Percentiles rank a stretch among this genome's conserved stretches.
These are phyloP conservation scores for Breviolum minutum DNA, from an alignment of 73 alveolate genomes.

Conservation along the genomic window DNA sequence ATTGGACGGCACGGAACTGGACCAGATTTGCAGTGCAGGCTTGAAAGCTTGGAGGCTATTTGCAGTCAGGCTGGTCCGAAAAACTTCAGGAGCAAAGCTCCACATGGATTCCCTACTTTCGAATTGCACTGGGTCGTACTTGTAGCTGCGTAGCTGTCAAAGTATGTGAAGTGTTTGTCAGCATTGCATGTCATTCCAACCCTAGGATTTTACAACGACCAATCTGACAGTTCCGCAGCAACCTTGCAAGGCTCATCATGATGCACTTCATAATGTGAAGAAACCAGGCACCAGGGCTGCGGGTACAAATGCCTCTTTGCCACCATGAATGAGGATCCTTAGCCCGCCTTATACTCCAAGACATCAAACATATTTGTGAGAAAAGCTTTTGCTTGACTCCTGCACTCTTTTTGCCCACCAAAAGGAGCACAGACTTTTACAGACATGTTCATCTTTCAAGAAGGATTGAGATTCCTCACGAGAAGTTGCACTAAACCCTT, in stretches of 20 bases:
- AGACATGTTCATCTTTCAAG: no score
- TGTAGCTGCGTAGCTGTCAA: no score
- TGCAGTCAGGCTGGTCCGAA: conserved; percentile 57
- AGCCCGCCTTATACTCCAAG: no score
- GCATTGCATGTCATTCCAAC: not conserved
- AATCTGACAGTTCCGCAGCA: not conserved
- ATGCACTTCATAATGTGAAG: conserved; percentile 72
- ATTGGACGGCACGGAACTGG: not conserved
- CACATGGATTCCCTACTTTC: not conserved
- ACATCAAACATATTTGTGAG: no score
- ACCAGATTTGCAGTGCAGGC: not conserved
- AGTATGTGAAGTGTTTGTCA: not conserved
- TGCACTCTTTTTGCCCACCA: not conserved
- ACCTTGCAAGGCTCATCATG: conserved; percentile 70
- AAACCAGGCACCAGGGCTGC: conserved; percentile 47
- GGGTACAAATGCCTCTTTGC: no score
- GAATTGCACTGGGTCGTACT: no score
- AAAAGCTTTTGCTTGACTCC: no score
- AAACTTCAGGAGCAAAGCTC: not conserved
- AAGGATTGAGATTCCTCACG: no score
- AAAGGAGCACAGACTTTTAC: not conserved
- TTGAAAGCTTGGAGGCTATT: conserved; percentile 58
- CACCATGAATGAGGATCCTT: no score
- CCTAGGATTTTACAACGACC: no score
- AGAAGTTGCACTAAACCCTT: no score